Evolutionary conservation across 139 green algal species (phyloP), one percentile per base, ranked within the genome.

Genomic region (Edaphochlamys debaryana): DNA sequence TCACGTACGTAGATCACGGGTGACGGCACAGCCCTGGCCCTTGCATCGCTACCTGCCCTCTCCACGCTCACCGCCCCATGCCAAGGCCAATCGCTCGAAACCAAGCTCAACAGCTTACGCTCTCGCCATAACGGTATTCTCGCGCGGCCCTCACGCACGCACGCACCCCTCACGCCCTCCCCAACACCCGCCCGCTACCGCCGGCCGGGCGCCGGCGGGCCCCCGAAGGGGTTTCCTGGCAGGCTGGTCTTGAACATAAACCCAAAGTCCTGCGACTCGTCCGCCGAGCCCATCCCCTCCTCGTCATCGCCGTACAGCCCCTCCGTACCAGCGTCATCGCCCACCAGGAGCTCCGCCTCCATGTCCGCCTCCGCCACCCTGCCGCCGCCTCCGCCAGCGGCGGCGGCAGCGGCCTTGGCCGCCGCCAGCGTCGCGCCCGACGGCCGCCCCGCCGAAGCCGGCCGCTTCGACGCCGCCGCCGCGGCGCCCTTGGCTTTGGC

Each of bases 241-340:
- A 84, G 15, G 17, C 66, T 58, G 50, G 36, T 69, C 78, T 84
- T 75, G 66, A 84, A 84, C 78, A 83, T 74, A 25, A 74, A 67
- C 2, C 63, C 77, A 40, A 83, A 83, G 76, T 82, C 76, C 38
- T 58, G 11, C 4, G 62, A 29, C n/a, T 42, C 42, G 4, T 41
- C 22, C 22, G 17, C 75, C 22, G 42, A 20, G 1, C 7, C 58
- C 15, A 48, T 27, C 63, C 37, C 17, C 48, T 84, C 78, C 17
- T 84, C 78, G 0, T 76, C 36, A 23, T 84, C 78, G 7, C 36
- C 52, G 48, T 84, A 84, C 37, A 84, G 66, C 36, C 78, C 78
- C 37, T 84, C 78, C 1, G 64, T 76, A 0, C 78, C 78, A 25
- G 64, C 66, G 0, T 84, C 78, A 6, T 76, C 78, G 27, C 66